Evolutionary conservation across 768 basidiomycete genomes (phyloP).

Genomic region (Gyrodon lividus): DNA sequence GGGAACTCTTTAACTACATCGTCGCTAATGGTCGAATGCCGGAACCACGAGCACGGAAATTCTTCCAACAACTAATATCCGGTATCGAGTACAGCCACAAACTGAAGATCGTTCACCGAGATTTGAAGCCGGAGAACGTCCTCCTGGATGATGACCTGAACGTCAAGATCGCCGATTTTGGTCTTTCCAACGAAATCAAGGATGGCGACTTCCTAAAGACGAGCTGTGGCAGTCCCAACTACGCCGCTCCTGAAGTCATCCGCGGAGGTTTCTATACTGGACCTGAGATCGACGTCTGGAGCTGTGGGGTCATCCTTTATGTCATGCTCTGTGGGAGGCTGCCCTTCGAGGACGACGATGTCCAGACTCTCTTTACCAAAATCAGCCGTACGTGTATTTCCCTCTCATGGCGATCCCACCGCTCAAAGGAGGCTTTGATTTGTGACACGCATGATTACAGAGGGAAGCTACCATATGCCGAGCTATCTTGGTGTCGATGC

Average conservation of each 20-base stretch:
- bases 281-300: conserved; percentile 99
- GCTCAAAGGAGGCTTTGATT: neutral
- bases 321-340: conserved; percentile 95
- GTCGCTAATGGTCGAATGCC: conserved; percentile 91
- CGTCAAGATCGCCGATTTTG: conserved; percentile 99
- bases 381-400: conserved; percentile 67
- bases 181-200: conserved; percentile 91
- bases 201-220: conserved; percentile 97
- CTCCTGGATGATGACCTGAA: conserved; percentile 81
- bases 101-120: conserved; percentile 96
- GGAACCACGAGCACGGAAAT: conserved; percentile 82
- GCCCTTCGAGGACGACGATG: conserved; percentile 97
- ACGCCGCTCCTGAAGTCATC: conserved; percentile 98
- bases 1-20: conserved; percentile 98
- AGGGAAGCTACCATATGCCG: conserved; percentile 86
- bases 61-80: conserved; percentile 98
- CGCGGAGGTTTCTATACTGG: conserved; percentile 93
- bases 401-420: neutral
- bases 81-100: conserved; percentile 97
- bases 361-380: conserved; percentile 89
- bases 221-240: conserved; percentile 97
- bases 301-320: conserved; percentile 97
- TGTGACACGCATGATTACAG: conserved; percentile 38
- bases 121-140: conserved; percentile 97
- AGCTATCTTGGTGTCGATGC: conserved; percentile 79